Base-by-base conservation (phyloP, 805 yeast species). In the Metschnikowia matae region DNA sequence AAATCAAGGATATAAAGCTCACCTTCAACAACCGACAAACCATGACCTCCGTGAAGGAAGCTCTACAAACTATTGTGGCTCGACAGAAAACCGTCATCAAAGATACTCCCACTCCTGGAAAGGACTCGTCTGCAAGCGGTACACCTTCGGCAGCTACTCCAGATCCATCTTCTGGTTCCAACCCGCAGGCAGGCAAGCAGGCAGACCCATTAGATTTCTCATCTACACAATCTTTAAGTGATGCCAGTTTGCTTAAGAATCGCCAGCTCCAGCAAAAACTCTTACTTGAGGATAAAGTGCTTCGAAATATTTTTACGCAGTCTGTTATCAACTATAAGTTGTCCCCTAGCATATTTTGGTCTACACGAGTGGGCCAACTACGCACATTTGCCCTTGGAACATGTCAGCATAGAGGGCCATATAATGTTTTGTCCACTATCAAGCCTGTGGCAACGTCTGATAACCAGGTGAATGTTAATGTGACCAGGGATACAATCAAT, bases 371-470 rank as follows among this genome's bases (percentile, higher is more conserved):
- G 10, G 88, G 89, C 59, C 75, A 86, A 23, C 68, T 94, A 49
- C 73, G 98, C 48, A 89, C 97, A 0, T 89, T 81, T 69, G 97
- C 97, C 0, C 78, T 94, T 55, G 81, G 92, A 7, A 79, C 82
- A 15, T 80, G 89, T 18, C 99, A 94, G 63, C 87, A 87, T 56
- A 76, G 85, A 45, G 99, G 99, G 0, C 94, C 96, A 0, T 94
- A 91, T 65, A 94, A 94, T 62, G 98, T 94, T 0, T 71, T 94
- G 48, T 86, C 96, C 40, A 89, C 98, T 0, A 92, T 94, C 55
- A 89, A 87, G 62, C 97, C 98, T 0, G 92, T 89, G 6, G 96
- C 97, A 0, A 84, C 95, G 0, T 81, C 89, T 48, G 98, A 92
- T 62, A 92, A 92, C 67, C 89, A 89, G 64, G 96, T 92, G 50